A percentile compares a stretch with the other conserved stretches of the same genome.
Evolutionary conservation across 257 asterid genomes (phyloP).

Genomic region (Plectranthus barbatus): DNA sequence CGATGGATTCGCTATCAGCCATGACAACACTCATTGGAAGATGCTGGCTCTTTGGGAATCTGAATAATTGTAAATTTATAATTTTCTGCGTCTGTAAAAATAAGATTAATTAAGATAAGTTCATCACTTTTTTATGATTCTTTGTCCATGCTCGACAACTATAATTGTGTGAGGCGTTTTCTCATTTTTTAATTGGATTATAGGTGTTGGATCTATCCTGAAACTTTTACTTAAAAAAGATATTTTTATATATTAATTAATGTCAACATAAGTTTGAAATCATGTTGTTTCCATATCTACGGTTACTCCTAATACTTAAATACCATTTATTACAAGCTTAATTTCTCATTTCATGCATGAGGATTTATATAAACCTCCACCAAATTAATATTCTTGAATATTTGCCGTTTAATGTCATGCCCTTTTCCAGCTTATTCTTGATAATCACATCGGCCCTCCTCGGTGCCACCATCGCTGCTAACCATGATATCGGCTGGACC

Average conservation of each 20-base stretch:
- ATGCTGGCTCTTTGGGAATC: constrained; percentile 2
- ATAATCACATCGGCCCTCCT: background rate
- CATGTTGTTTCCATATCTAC: background rate
- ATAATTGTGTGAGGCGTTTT: too few species aligned
- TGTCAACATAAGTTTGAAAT: background rate
- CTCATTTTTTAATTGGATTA: too few species aligned
- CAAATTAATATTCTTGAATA: background rate
- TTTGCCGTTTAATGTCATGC: background rate
- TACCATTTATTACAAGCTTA: background rate
- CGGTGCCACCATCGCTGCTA: background rate
- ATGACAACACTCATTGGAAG: background rate
- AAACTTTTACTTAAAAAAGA: too few species aligned
- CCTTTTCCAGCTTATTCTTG: background rate
- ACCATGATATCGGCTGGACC: constrained; percentile 15
- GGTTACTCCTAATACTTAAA: background rate
- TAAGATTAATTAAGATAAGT: too few species aligned
- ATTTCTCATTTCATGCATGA: background rate
- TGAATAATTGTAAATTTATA: background rate
- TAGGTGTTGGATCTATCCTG: too few species aligned
- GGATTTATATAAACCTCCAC: background rate
- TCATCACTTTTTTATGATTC: too few species aligned
- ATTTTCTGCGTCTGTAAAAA: too few species aligned
- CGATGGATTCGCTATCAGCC: constrained; percentile 1
- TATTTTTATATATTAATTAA: too few species aligned
- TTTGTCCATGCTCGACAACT: too few species aligned